Evolutionary conservation across 2,329 filamentous ascomycete species (phyloP), one percentile per base, ranked within the genome.

Genomic region (Trichoderma hamatum): DNA sequence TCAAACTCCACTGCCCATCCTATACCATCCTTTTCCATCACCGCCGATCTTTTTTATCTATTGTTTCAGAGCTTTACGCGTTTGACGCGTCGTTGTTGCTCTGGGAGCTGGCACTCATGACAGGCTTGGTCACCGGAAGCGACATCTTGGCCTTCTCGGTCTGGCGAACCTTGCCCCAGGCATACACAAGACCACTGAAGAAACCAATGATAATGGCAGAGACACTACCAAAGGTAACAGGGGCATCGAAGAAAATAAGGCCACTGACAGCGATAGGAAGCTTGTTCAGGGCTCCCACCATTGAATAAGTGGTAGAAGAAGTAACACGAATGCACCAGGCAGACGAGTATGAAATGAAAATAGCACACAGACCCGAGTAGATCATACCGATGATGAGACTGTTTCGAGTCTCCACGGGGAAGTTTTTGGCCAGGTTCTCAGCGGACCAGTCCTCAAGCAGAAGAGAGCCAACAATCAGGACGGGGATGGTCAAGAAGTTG

Each of bases 271-370:
- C 96, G 74, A 99, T 94, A 52, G 96, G 96, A 36, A 99, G 90
- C 86, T 99, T 99, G 87, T 99, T 99, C 76, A 99, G 86, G 21
- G 95, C 93, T 71, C 96, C 96, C 68, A 98, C 96, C 95, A 99
- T 98, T 34, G 93, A 97, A 85, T 98, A 99, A 2, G 96, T 99
- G 10, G 96, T 99, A 21, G 94, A 97, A 0, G 94, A 97, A 9
- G 96, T 98, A 72, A 97, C 92, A 73, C 96, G 94, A 72, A 99
- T 96, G 79, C 96, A 98, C 96, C 96, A 99, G 46, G 96, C 96
- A 19, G 95, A 97, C 78, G 94, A 96, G 86, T 99, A 99, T n/a
- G 95, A 98, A 81, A 99, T 99, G 83, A 97, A 97, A 77, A 98
- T 94, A 62, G 94, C 92, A 43, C 90, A 94, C 66, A 97, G 85